Base-by-base conservation (phyloP, 495 filamentous ascomycete species). In the Thozetella sp. region DNA sequence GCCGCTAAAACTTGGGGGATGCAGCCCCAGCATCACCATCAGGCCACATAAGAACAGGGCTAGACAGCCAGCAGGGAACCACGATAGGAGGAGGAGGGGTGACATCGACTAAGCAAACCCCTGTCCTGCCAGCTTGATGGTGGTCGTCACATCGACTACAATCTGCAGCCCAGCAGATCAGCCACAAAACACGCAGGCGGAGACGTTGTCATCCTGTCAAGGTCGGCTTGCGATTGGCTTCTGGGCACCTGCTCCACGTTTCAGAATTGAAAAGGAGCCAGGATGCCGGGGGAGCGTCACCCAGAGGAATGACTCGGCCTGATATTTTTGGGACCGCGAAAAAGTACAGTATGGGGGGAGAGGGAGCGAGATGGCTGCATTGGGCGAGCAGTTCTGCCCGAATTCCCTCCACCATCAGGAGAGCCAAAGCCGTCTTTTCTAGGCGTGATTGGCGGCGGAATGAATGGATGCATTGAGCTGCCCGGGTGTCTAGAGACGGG, bases 21-120 rank as follows among this genome's bases (percentile, higher is more conserved):
- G n/a, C n/a, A n/a, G n/a, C n/a, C 43, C 43, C 9, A 48, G 43
- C 43, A 48, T 4, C 43, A 20, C 6, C 43, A 48, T 48, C 43
- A 48, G 43, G n/a, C 43, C 43, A 48, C n/a, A 6, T 6, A 17
- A 20, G 43, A 48, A 48, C 43, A 48, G 20, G 43, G 43, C 43
- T 13, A 48, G 9, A 48, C 10, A 9, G n/a, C 3, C 43, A 48
- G 43, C 10, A 4, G 11, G 20, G 43, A n/a, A 20, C n/a, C 9
- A 19, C 43, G 43, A 48, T 48, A 48, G 43, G 43, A 48, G 12
- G 43, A 48, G 43, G 43, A 48, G 12, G 43, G 43, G 43, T 48
- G 43, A 48, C 43, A 48, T 48, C 43, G 43, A 48, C 43, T 48
- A 48, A 48, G 43, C 43, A n/a, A n/a, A n/a, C n/a, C n/a, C n/a